phyloP scores from a whole-genome alignment of 441 rosid genomes.

The Dalechampia spathulata region DNA sequence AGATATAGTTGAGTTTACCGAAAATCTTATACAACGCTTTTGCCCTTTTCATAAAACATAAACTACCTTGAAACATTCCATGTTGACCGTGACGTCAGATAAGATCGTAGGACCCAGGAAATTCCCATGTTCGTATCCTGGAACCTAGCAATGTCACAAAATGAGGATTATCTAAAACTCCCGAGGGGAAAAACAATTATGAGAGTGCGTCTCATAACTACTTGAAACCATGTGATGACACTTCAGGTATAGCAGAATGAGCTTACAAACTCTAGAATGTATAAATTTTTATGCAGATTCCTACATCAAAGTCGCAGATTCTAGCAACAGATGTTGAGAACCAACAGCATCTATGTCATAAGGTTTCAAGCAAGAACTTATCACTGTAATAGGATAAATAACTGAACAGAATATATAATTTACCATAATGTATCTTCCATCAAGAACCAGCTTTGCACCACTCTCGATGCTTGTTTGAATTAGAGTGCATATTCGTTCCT shows the following conservation, averaged over 20 bases:
- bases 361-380: not conserved
- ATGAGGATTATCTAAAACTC: conserved; percentile 1
- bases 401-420: not conserved
- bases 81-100: conserved; percentile 68
- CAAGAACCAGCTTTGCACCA: conserved; percentile 79
- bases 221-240: not conserved
- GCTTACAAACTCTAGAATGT: not conserved
- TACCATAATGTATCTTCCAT: conserved; percentile 80
- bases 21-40: too few relatives aligned
- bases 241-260: not conserved
- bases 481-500: conserved; percentile 59
- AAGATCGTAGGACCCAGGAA: conserved; percentile 86
- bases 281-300: not conserved
- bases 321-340: not conserved
- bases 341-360: not conserved
- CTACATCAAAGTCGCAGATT: not conserved
- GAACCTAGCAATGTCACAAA: conserved; percentile 42
- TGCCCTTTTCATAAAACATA: not conserved
- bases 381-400: not conserved
- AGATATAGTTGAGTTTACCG: not conserved
- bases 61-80: conserved; percentile 87
- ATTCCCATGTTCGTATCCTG: conserved; percentile 82
- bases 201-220: too few relatives aligned
- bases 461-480: conserved; percentile 63
- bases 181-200: not conserved